Percentiles rank a stretch among this genome's conserved stretches.
Conservation (phyloP, 495 filamentous ascomycete genomes). For the Aspergillus haitiensis region DNA sequence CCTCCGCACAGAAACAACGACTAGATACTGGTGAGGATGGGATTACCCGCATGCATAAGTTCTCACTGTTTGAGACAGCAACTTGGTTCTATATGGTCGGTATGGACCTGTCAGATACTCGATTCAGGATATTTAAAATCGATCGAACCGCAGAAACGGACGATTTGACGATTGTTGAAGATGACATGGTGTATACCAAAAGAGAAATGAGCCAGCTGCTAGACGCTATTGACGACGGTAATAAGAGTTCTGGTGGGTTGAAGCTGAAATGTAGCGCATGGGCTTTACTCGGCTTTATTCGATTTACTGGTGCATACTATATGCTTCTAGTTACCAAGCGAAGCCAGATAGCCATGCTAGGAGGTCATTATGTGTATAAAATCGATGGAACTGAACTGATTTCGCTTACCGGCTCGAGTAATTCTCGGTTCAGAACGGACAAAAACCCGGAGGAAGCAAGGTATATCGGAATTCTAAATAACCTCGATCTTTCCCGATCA, state of each 20-base stretch:
- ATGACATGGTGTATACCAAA: conserved; percentile 90
- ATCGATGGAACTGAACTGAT: conserved; percentile 94
- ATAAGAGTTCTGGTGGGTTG: conserved; percentile 86
- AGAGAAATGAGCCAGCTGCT: conserved; percentile 90
- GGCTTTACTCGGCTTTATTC: conserved; percentile 92
- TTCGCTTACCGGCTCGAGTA: conserved; percentile 66
- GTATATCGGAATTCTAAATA: conserved; percentile 84
- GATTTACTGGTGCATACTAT: conserved; percentile 95
- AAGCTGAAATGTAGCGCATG: conserved; percentile 87
- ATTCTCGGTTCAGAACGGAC: conserved; percentile 69
- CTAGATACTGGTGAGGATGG: conserved; percentile 65
- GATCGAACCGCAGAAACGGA: conserved; percentile 83
- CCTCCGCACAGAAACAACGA: conserved; percentile 46
- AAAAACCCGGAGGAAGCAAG: conserved; percentile 85
- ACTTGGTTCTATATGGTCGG: conserved; percentile 93
- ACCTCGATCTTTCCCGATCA: conserved; percentile 81
- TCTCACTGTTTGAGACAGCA: conserved; percentile 91
- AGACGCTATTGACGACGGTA: conserved; percentile 94
- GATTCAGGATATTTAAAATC: conserved; percentile 90
- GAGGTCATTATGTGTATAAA: conserved; percentile 94
- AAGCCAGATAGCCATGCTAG: conserved; percentile 92
- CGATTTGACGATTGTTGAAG: conserved; percentile 81
- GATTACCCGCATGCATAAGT: conserved; percentile 88
- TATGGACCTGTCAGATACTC: conserved; percentile 80
- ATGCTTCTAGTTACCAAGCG: conserved; percentile 96